A percentile compares a stretch with the other conserved stretches of the same genome.
phyloP scores from a whole-genome alignment of 805 yeast genomes.

The Zygotorulaspora chibaensis region DNA sequence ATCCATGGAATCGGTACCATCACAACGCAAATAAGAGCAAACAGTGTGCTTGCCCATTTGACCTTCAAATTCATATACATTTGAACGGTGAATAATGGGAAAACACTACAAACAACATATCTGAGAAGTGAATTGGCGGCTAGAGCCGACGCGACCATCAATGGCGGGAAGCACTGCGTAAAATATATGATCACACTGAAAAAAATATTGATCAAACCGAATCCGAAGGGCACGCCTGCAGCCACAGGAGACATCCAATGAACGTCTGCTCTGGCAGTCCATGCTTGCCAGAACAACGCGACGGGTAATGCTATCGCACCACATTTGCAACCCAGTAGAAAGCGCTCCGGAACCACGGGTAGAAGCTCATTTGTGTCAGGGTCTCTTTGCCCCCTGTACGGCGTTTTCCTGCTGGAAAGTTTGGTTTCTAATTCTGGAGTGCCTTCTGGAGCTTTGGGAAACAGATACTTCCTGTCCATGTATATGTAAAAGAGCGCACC shows the following conservation, averaged over 20 bases:
- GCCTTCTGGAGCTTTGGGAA: constrained; percentile 60
- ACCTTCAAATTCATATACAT: constrained; percentile 69
- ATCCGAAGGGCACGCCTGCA: constrained; percentile 77
- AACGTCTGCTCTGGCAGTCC: constrained; percentile 58
- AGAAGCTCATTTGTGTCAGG: constrained; percentile 47
- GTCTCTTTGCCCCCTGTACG: constrained; percentile 44
- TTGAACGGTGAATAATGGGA: constrained; percentile 82
- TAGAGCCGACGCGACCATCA: constrained; percentile 76
- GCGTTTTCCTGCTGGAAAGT: constrained; percentile 23
- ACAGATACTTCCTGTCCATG: constrained; percentile 46
- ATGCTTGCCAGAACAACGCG: constrained; percentile 74
- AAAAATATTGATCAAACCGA: constrained; percentile 67
- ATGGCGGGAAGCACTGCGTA: constrained; percentile 67
- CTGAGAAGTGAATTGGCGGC: constrained; percentile 84
- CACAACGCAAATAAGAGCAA: constrained; percentile 60
- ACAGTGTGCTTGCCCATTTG: constrained; percentile 75
- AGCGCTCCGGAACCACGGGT: constrained; percentile 56
- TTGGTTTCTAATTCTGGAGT: constrained; percentile 42
- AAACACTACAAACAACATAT: constrained; percentile 68
- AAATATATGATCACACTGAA: constrained; percentile 67
- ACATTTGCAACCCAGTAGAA: constrained; percentile 56
- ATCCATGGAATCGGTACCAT: constrained; percentile 74
- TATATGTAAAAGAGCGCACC: constrained; percentile 52
- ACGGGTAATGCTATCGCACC: constrained; percentile 67
- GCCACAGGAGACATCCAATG: constrained; percentile 77